Percentiles rank a stretch among this genome's conserved stretches.
Evolutionary conservation across 1,284 basidiomycete species (phyloP).

Genomic region (Kwoniella shivajii): DNA sequence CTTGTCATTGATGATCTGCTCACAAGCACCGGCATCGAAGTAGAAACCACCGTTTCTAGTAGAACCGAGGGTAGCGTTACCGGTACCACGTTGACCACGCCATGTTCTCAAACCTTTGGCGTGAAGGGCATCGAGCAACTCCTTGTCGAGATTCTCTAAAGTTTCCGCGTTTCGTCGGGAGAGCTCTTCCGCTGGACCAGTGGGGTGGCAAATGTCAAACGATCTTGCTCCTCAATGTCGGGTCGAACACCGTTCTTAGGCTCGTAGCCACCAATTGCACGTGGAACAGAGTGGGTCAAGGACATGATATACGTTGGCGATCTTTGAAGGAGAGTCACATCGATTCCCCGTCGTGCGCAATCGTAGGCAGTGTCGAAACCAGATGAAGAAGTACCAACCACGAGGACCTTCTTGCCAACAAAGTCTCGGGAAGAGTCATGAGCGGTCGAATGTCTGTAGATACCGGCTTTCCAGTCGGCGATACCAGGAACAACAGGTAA

Average conservation of each 20-base stretch:
- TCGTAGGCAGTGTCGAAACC: conserved; percentile 58
- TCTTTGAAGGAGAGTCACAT: conserved; percentile 66
- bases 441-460: conserved; percentile 60
- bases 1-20: conserved; percentile 39
- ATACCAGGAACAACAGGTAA: conserved; percentile 27
- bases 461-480: conserved; percentile 59
- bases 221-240: conserved; percentile 54
- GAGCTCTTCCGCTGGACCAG: conserved; percentile 29
- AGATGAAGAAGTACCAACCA: conserved; percentile 66
- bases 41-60: conserved; percentile 44
- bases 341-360: conserved; percentile 57
- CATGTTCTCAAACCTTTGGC: conserved; percentile 27
- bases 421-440: conserved; percentile 59
- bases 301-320: conserved; percentile 65
- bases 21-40: conserved; percentile 44
- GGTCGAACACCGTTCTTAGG: conserved; percentile 56
- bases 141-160: neutral
- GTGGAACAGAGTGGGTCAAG: conserved; percentile 55
- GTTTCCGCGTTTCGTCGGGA: neutral
- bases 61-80: conserved; percentile 25
- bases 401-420: conserved; percentile 62
- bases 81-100: conserved; percentile 32
- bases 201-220: conserved; percentile 57
- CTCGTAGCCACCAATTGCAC: conserved; percentile 39
- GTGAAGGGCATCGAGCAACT: neutral